These are phyloP conservation scores for Pythium sp. DNA, from an alignment of 352 stramenopile species.

Conservation along the genomic window DNA sequence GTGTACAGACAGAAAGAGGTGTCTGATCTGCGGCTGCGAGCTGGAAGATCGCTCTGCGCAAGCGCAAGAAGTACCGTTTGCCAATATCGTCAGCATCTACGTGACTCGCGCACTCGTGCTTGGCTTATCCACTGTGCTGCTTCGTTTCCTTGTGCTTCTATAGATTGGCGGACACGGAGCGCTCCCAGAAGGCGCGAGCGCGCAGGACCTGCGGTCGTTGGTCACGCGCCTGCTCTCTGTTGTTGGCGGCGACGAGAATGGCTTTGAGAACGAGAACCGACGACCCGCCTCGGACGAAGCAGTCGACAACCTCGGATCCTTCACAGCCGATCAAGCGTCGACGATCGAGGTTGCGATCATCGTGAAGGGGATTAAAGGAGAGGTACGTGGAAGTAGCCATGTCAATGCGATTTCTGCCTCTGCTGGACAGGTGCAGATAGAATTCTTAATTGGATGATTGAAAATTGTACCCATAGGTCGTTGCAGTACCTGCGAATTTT, in stretches of 20 bases:
- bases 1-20: slow-evolving; percentile 52
- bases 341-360: slow-evolving; percentile 67
- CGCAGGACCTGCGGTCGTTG: slow-evolving; percentile 43
- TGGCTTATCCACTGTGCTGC: not conserved
- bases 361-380: slow-evolving; percentile 70
- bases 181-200: slow-evolving; percentile 15
- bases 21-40: slow-evolving; percentile 62
- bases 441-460: too few species aligned
- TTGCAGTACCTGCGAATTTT: slow-evolving; percentile 73
- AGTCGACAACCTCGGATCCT: slow-evolving; percentile 63
- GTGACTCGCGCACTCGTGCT: not conserved
- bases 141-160: not conserved
- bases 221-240: slow-evolving; percentile 37
- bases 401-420: not conserved
- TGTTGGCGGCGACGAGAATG: slow-evolving; percentile 30
- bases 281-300: slow-evolving; percentile 53
- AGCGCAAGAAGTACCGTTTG: slow-evolving; percentile 7
- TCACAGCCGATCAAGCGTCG: slow-evolving; percentile 63
- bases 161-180: not conserved
- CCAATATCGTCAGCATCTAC: too few species aligned
- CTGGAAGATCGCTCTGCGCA: slow-evolving; percentile 26
- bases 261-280: slow-evolving; percentile 25
- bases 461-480: slow-evolving; percentile 31
- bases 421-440: too few species aligned
- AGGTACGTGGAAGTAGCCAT: slow-evolving; percentile 28